Evolutionary conservation across 2,329 filamentous ascomycete species (phyloP).

Genomic region (Trichoderma brevicompactum): DNA sequence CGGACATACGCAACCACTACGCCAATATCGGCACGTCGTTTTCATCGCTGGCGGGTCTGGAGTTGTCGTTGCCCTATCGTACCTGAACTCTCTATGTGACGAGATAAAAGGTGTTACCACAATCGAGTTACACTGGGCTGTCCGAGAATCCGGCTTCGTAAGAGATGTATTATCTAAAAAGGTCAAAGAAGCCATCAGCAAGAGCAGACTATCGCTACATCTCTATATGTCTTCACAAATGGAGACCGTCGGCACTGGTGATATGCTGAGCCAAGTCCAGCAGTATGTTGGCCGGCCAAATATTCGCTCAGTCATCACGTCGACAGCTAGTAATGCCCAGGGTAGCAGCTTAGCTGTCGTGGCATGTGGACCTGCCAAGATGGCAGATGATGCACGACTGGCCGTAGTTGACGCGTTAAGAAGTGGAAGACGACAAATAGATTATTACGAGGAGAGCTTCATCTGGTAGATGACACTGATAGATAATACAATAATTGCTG

Average conservation of each 20-base stretch:
- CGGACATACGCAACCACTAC: slow-evolving; percentile 46
- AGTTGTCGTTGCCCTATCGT: slow-evolving; percentile 49
- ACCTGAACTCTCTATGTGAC: slow-evolving; percentile 40
- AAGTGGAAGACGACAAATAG: slow-evolving; percentile 37
- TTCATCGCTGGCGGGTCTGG: slow-evolving; percentile 54
- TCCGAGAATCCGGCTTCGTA: slow-evolving; percentile 47
- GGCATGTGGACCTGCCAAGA: slow-evolving; percentile 50
- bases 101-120: slow-evolving; percentile 30
- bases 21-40: slow-evolving; percentile 46
- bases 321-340: slow-evolving; percentile 33
- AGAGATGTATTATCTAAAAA: slow-evolving; percentile 43
- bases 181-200: slow-evolving; percentile 38
- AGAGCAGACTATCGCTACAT: slow-evolving; percentile 41
- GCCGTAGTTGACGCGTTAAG: slow-evolving; percentile 42
- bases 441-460: slow-evolving; percentile 52
- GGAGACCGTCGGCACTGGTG: slow-evolving; percentile 23
- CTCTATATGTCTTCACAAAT: slow-evolving; percentile 40
- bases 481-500: neutral
- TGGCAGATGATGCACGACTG: slow-evolving; percentile 50
- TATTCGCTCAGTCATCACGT: slow-evolving; percentile 40
- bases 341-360: slow-evolving; percentile 46
- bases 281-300: slow-evolving; percentile 41
- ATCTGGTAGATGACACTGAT: slow-evolving; percentile 42
- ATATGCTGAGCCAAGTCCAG: slow-evolving; percentile 31
- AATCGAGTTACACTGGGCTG: slow-evolving; percentile 50